Evolutionary conservation across 805 yeast species (phyloP), one percentile per base, ranked within the genome.

Genomic region (Starmerella lactis-condensi): DNA sequence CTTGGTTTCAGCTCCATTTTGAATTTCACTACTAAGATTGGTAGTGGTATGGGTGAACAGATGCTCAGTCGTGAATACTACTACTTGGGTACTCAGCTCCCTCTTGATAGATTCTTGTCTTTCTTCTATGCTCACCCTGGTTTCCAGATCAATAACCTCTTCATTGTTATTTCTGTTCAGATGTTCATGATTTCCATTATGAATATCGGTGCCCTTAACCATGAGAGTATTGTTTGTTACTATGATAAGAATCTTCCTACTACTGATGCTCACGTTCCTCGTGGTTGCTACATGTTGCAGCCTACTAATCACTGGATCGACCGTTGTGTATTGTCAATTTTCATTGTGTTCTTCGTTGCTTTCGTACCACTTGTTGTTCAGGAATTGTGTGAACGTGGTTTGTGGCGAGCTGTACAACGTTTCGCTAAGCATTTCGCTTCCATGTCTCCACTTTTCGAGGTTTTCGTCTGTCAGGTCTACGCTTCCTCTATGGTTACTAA

Each of bases 1-100:
- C 58, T 85, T 33, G 96, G 96, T 3, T 85, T 85, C 56, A 75
- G 82, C 1, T 78, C 94, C 0, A 82, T 85, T 41, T 60, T 85
- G 43, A 85, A 83, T 49, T 85, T 85, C 58, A 85, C 94, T 0
- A 75, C 93, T 2, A 85, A 85, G 56, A 83, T 85, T 50, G 96
- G 96, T 3, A 89, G 93, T 26, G 96, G 96, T 30, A 85, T 85
- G 96, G 96, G 96, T 6, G 96, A 85, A 51, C 96, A 85, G 52
- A 66, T 83, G 52, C 56, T 85, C 21, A 79, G 93, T 5, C 65
- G 96, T 46, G 96, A 85, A 47, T 81, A 83, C 54, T 85, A 74
- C 51, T 81, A 78, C 53, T 53, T 85, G 37, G 95, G 96, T 2
- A 79, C 93, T 2, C 79, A 72, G 44, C 58, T 85, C 33, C 93